phyloP scores from a whole-genome alignment of 192 early-diverging fungal species.

The Mycoemilia scoparia region DNA sequence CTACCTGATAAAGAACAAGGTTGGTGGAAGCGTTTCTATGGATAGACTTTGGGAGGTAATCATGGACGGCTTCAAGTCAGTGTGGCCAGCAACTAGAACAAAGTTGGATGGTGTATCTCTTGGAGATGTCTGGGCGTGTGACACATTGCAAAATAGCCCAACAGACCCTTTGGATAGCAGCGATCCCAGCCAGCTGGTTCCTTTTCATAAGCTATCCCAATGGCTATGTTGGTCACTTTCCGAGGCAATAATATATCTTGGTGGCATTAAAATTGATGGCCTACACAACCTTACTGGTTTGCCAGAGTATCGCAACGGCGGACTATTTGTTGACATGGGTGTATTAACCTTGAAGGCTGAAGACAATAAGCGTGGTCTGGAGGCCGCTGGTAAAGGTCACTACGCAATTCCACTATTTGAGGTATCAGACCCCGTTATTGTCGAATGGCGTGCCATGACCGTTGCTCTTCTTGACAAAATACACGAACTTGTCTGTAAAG shows the following conservation, averaged over 20 bases:
- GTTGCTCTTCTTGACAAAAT: slow-evolving; percentile 63
- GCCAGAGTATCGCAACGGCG: slow-evolving; percentile 72
- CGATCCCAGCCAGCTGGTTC: slow-evolving; percentile 33
- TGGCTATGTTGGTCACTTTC: slow-evolving; percentile 90
- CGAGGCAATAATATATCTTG: slow-evolving; percentile 50
- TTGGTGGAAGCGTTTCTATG: slow-evolving; percentile 34
- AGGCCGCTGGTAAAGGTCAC: slow-evolving; percentile 7
- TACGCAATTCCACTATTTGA: slow-evolving; percentile 48
- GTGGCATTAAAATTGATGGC: slow-evolving; percentile 27
- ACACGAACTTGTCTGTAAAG: slow-evolving; percentile 38
- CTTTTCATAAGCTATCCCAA: slow-evolving; percentile 89
- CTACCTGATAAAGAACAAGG: slow-evolving; percentile 38
- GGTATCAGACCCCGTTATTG: slow-evolving; percentile 58
- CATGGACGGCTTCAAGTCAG: slow-evolving; percentile 51
- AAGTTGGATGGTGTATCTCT: slow-evolving; percentile 51
- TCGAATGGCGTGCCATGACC: slow-evolving; percentile 89
- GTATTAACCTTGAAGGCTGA: slow-evolving; percentile 42
- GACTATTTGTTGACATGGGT: slow-evolving; percentile 71
- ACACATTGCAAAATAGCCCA: slow-evolving; percentile 22
- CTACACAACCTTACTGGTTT: slow-evolving; percentile 64
- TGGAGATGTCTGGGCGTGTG: slow-evolving; percentile 83
- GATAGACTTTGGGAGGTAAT: slow-evolving; percentile 64
- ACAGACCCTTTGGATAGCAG: too few species aligned
- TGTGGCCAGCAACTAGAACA: slow-evolving; percentile 78
- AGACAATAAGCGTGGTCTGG: slow-evolving; percentile 37